A percentile compares a stretch with the other conserved stretches of the same genome.
Evolutionary conservation across 257 asterid species (phyloP).

Genomic region (Voacanga thouarsii): DNA sequence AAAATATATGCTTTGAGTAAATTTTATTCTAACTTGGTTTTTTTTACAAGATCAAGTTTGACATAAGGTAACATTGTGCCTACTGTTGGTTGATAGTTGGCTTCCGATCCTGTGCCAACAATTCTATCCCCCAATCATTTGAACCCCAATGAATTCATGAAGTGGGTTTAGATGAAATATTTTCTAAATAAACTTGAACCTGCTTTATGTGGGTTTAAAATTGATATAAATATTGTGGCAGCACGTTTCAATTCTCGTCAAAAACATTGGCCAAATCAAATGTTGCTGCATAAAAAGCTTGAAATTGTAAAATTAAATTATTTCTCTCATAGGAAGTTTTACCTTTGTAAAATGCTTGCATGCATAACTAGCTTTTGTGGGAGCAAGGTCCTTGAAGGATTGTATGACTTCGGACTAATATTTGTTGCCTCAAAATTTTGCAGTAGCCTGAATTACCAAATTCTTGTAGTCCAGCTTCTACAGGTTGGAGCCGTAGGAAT

Average conservation of each 20-base stretch:
- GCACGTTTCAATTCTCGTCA: too few species aligned
- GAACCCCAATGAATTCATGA: background rate
- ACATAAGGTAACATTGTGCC: background rate
- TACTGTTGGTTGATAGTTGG: background rate
- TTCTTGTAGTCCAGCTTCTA: too few species aligned
- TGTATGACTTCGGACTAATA: too few species aligned
- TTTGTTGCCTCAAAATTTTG: too few species aligned
- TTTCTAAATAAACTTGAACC: too few species aligned
- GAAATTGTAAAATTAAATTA: too few species aligned
- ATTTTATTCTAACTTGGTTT: background rate
- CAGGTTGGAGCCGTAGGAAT: background rate
- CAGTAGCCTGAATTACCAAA: too few species aligned
- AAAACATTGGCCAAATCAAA: too few species aligned
- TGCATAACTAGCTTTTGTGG: background rate
- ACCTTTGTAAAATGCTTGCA: background rate
- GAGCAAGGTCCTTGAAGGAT: background rate
- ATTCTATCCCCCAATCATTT: background rate
- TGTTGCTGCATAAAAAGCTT: too few species aligned
- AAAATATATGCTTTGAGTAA: background rate
- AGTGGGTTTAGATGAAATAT: background rate
- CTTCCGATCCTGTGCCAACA: background rate
- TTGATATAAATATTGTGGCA: too few species aligned
- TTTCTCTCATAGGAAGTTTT: too few species aligned
- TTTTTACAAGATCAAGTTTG: background rate
- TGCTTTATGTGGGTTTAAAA: too few species aligned